These are phyloP conservation scores for Helicocarpus griseus DNA, from an alignment of 2,329 filamentous ascomycete genomes.

Conservation along the genomic window DNA sequence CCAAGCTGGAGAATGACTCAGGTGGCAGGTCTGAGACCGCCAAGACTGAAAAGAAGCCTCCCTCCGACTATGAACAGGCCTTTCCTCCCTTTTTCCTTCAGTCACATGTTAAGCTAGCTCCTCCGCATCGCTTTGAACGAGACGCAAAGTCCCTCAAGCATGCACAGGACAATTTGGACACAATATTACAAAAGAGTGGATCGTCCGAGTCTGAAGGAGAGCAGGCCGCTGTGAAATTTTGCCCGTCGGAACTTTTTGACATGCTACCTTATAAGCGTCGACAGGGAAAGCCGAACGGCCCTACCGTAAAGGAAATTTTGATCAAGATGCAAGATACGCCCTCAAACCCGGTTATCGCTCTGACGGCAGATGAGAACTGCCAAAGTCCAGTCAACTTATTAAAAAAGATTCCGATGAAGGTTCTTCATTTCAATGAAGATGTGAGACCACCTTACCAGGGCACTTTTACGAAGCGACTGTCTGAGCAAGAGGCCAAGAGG, in stretches of 20 bases:
- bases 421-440: conserved; percentile 52
- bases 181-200: conserved; percentile 21
- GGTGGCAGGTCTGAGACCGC: conserved; percentile 7
- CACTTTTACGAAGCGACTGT: conserved; percentile 46
- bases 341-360: conserved; percentile 27
- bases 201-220: conserved; percentile 9
- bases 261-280: conserved; percentile 30
- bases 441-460: conserved; percentile 55
- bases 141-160: conserved; percentile 49
- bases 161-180: conserved; percentile 41
- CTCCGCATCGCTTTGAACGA: conserved; percentile 43
- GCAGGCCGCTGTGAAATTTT: conserved; percentile 15
- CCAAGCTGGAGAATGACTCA: conserved; percentile 4
- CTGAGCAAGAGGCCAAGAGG: conserved; percentile 30
- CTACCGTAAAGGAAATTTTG: conserved; percentile 52
- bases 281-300: conserved; percentile 22
- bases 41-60: conserved; percentile 17
- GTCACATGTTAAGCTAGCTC: conserved; percentile 61
- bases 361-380: conserved; percentile 28
- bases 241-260: conserved; percentile 27
- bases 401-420: conserved; percentile 45
- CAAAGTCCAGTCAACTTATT: conserved; percentile 33
- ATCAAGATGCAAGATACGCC: conserved; percentile 41
- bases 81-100: conserved; percentile 80
- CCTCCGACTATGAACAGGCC: conserved; percentile 53